Conservation (phyloP, 73 alveolate species). For the Paramecium primaurelia region DNA sequence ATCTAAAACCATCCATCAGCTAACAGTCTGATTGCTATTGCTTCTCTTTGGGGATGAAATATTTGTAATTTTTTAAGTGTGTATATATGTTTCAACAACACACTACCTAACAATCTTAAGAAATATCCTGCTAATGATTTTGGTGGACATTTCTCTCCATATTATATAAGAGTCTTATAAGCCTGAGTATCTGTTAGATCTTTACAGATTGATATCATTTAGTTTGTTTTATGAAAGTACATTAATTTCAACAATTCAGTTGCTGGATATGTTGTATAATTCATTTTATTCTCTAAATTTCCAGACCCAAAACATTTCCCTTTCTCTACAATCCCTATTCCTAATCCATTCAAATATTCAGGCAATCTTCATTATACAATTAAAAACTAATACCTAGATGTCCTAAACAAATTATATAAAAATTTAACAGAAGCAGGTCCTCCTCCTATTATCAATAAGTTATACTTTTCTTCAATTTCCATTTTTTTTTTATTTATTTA, state of each 20-base stretch:
- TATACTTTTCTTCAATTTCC: conserved; percentile 34
- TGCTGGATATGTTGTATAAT: neutral
- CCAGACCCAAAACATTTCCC: conserved; percentile 40
- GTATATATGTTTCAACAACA: neutral
- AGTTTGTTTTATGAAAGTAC: conserved; percentile 21
- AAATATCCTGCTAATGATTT: conserved; percentile 36
- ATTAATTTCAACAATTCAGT: neutral
- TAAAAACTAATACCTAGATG: neutral
- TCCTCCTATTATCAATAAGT: conserved; percentile 29
- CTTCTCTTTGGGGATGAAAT: conserved; percentile 30
- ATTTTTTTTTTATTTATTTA: neutral
- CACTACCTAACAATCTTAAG: conserved; percentile 26
- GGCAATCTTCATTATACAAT: neutral
- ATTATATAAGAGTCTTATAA: neutral
- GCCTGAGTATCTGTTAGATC: conserved; percentile 31
- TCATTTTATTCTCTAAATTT: conserved; percentile 10
- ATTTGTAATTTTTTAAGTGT: neutral
- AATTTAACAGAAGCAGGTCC: conserved; percentile 36
- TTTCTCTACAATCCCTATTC: conserved; percentile 5
- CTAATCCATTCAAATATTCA: conserved; percentile 1
- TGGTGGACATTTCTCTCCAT: conserved; percentile 43
- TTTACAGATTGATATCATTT: conserved; percentile 22
- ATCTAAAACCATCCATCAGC: conserved; percentile 44
- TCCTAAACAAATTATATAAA: neutral
- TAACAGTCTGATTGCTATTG: neutral